Evolutionary conservation across 352 stramenopile genomes (phyloP), one percentile per base, ranked within the genome.

Genomic region (Phytophthora meadii): DNA sequence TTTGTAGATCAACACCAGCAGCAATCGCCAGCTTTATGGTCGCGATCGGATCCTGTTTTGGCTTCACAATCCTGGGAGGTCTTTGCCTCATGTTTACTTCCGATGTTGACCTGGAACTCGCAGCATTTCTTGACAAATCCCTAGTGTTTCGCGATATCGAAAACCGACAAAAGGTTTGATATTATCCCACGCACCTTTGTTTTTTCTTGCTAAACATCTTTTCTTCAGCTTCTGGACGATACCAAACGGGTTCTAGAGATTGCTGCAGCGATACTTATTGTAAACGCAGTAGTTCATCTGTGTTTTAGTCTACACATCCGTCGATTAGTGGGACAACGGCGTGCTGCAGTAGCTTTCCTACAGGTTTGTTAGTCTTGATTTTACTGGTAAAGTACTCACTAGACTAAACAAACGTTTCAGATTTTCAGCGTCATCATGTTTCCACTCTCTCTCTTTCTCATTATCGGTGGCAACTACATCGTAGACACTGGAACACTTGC

Each of bases 381-480:
- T 42, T 25, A 27, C 40, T 45, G 12, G 37, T 19, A 14, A 39
- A 45, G 0, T 30, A 28, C 49, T 64, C 3, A 4, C 19, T 34
- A 15, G 19, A 24, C 44, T 48, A 10, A 22, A 36, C 30, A 36
- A 34, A 61, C 24, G 34, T 54, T 53, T 47, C 10, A 93, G 81
- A 74, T 78, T 24, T 94, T 92, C 61, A 87, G 82, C 30, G 45
- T 90, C 9, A 79, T 87, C 56, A 72, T 82, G 56, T 68, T 92
- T 11, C 82, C 82, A 24, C 76, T 93, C 27, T 84, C 83, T 14
- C 53, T 91, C 3, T 87, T 92, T 52, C 74, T 94, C 22, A 70
- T 92, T 49, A 53, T 89, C 8, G 81, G 83, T 11, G 85, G 82
- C 0, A 86, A 92, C 54, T 94, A 92, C 58, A 79, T 94, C 50